A percentile compares a stretch with the other conserved stretches of the same genome.
Conservation (phyloP, 371 early-diverging fungal species). For the Mortierella sp. region DNA sequence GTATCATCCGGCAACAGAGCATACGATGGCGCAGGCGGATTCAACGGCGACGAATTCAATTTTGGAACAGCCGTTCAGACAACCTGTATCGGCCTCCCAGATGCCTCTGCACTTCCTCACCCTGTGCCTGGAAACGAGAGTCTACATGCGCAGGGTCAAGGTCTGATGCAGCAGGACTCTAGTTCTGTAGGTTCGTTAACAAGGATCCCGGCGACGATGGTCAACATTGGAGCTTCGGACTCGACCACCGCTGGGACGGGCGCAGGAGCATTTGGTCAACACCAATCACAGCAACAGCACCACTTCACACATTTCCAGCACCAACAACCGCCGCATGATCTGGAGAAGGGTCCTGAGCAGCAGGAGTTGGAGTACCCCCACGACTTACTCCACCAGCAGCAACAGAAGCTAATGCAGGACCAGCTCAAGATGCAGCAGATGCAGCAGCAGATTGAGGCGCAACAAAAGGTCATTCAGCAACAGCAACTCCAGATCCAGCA, state of each 20-base stretch:
- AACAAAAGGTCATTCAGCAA: slow-evolving; percentile 27
- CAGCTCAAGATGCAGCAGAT: slow-evolving; percentile 22
- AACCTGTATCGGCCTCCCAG: background rate
- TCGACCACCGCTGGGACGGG: slow-evolving; percentile 19
- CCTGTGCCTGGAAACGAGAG: background rate
- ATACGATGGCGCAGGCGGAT: slow-evolving; percentile 15
- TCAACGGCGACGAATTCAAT: slow-evolving; percentile 14
- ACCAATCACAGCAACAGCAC: background rate
- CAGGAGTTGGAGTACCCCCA: slow-evolving; percentile 19
- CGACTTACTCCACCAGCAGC: slow-evolving; percentile 19
- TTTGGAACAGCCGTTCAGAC: slow-evolving; percentile 29
- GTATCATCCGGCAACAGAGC: slow-evolving; percentile 19
- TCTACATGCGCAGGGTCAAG: slow-evolving; percentile 4
- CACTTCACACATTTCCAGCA: background rate
- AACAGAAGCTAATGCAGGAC: slow-evolving; percentile 19
- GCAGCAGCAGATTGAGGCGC: slow-evolving; percentile 28
- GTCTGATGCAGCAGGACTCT: background rate
- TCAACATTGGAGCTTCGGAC: slow-evolving; percentile 18
- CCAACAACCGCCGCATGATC: background rate
- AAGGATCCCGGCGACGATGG: slow-evolving; percentile 13
- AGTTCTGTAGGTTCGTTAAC: background rate
- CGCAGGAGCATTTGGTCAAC: slow-evolving; percentile 20
- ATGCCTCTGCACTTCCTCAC: background rate
- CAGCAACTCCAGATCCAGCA: slow-evolving; percentile 23
- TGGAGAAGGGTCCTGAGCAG: background rate